Base-by-base conservation (phyloP, 345 rosid genomes). In the Eucalyptus marginata region DNA sequence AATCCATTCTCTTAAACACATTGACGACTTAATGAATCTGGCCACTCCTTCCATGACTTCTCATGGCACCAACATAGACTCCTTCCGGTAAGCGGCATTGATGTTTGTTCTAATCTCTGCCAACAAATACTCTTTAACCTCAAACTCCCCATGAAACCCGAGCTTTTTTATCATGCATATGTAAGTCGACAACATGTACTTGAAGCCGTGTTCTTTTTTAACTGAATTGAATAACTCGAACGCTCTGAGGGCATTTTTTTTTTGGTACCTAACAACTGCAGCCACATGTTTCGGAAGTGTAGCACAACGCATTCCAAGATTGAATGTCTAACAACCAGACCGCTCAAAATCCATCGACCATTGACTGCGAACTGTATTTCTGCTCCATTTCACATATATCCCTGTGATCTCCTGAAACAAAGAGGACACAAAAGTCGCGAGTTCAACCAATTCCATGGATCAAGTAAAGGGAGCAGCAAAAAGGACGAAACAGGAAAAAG, bases 1-100 rank as follows among this genome's bases (percentile, higher is more conserved):
- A 96, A 71, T 95, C 96, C 98, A 96, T 95, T 90, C 98, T 96
- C 91, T 96, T 96, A 92, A 97, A 97, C 89, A 95, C 94, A 90
- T 95, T 91, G 13, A 96, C 96, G 52, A 97, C 98, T 90, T 95
- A 96, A 89, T 94, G 98, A 91, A 96, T 92, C 94, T 91, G 96
- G 90, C 94, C 94, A 92, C 93, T 96, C 92, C 92, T 90, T 49
- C 99, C 97, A 85, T 95, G 95, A 50, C 88, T 94, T 91, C 92
- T 96, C 94, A 96, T 96, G 44, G 92, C 96, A 18, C 93, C 94
- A 44, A 96, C 89, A 89, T 96, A 96, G 83, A 95, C 95, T 66
- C 96, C 97, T 92, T 97, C 97, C 71, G 94, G 93, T 90, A 94
- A 92, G 85, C 91, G 62, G 88, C 91, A 49, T 93, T 90, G 6